phyloP scores from a whole-genome alignment of 345 rosid species.

The Citrus glauca region DNA sequence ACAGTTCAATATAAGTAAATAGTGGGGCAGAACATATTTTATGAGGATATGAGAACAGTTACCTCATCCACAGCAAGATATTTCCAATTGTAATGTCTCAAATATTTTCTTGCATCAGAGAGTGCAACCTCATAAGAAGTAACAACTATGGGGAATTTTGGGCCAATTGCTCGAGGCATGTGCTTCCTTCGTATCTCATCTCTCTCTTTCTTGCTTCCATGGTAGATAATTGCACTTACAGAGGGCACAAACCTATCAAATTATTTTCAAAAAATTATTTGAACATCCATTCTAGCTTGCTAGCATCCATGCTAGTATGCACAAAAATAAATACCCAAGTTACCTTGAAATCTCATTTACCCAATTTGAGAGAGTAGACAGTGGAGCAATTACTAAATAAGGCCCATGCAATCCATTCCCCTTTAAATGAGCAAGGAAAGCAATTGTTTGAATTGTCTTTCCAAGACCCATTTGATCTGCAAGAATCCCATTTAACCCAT shows the following conservation, averaged over 20 bases:
- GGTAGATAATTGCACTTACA: conserved; percentile 69
- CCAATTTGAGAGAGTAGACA: conserved; percentile 97
- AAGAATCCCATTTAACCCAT: conserved; percentile 94
- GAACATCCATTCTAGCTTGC: neutral
- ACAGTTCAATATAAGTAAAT: neutral
- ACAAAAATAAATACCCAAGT: neutral
- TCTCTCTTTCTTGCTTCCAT: conserved; percentile 66
- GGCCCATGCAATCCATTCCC: conserved; percentile 91
- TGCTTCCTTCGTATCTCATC: conserved; percentile 59
- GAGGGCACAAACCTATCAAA: conserved; percentile 73
- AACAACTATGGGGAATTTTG: conserved; percentile 76
- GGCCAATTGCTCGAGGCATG: conserved; percentile 69
- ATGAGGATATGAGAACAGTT: conserved; percentile 10
- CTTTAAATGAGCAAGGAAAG: conserved; percentile 83
- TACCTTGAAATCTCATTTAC: conserved; percentile 80
- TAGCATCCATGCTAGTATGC: neutral
- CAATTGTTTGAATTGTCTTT: conserved; percentile 94
- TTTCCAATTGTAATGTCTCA: conserved; percentile 82
- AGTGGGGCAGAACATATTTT: neutral
- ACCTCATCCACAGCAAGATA: conserved; percentile 97
- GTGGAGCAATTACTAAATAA: conserved; percentile 89
- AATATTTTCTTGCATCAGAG: conserved; percentile 55
- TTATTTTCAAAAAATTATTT: neutral
- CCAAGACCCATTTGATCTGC: conserved; percentile 99
- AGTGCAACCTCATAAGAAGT: conserved; percentile 95